Conservation (phyloP, 2,329 filamentous ascomycete species). For the Thermothelomyces thermophilus region DNA sequence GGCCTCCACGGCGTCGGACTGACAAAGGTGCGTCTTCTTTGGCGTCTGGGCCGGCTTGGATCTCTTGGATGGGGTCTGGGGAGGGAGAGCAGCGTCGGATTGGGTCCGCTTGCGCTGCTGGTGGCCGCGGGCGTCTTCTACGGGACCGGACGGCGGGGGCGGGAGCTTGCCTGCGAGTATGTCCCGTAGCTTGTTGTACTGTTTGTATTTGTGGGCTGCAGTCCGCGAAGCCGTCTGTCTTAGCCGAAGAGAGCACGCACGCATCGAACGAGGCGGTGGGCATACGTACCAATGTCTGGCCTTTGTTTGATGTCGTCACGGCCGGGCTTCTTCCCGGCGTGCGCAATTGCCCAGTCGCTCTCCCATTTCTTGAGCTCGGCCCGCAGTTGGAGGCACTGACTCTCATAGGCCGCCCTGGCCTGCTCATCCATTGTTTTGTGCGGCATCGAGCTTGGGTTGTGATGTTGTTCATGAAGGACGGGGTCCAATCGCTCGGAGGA, state of each 20-base stretch:
- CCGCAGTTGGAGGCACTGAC: constrained; percentile 50
- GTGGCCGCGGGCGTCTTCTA: constrained; percentile 24
- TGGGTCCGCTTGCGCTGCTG: constrained; percentile 32
- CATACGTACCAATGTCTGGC: constrained; percentile 60
- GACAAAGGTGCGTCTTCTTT: constrained; percentile 18
- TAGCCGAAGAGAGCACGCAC: background rate
- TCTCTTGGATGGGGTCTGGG: constrained; percentile 48
- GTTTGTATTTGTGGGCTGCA: constrained; percentile 66
- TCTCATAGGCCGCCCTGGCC: constrained; percentile 41
- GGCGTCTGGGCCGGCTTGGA: constrained; percentile 33
- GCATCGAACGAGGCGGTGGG: background rate
- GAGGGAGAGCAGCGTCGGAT: constrained; percentile 27
- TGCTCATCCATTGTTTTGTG: constrained; percentile 40
- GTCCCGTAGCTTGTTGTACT: constrained; percentile 62
- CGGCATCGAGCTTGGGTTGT: background rate
- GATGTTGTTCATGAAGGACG: constrained; percentile 2
- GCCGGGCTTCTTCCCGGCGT: constrained; percentile 62
- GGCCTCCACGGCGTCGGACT: constrained; percentile 17
- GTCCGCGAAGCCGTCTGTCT: background rate
- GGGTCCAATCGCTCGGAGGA: background rate
- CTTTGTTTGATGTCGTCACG: constrained; percentile 72
- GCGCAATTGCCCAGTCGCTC: constrained; percentile 53
- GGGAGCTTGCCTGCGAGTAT: constrained; percentile 48
- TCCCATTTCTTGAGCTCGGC: constrained; percentile 70
- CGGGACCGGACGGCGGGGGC: constrained; percentile 28